phyloP scores from a whole-genome alignment of 164 flowering plant genomes.

The Stephania japonica region DNA sequence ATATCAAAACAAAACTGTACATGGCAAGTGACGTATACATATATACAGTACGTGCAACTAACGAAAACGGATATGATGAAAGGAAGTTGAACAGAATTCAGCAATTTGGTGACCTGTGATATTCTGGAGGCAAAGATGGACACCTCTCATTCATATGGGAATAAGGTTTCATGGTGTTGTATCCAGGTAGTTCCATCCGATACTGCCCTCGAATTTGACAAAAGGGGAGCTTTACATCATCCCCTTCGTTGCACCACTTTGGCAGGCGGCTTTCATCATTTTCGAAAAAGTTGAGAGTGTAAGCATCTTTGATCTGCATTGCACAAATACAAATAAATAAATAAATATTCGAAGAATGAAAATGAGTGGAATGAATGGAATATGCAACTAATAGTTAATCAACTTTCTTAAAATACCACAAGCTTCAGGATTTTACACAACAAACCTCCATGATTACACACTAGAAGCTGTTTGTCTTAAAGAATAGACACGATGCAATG shows the following conservation, averaged over 20 bases:
- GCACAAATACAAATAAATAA: background rate
- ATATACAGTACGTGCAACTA: background rate
- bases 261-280: constrained; percentile 71
- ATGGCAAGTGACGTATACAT: too few species aligned
- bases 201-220: constrained; percentile 91
- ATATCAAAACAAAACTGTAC: background rate
- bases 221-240: constrained; percentile 66
- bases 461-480: background rate
- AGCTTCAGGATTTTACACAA: background rate
- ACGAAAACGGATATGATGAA: background rate
- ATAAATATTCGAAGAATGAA: background rate
- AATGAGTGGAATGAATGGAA: background rate
- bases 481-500: background rate
- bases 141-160: constrained; percentile 92
- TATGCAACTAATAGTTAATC: background rate
- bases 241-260: constrained; percentile 85
- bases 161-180: constrained; percentile 76
- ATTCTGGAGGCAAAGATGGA: constrained; percentile 81
- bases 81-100: constrained; percentile 20
- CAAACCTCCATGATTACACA: background rate
- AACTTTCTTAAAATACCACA: background rate
- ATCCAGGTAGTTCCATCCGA: constrained; percentile 88
- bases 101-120: constrained; percentile 53
- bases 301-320: constrained; percentile 95
- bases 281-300: constrained; percentile 75